Base-by-base conservation (phyloP, 805 yeast species). In the Scheffersomyces stipitis region DNA sequence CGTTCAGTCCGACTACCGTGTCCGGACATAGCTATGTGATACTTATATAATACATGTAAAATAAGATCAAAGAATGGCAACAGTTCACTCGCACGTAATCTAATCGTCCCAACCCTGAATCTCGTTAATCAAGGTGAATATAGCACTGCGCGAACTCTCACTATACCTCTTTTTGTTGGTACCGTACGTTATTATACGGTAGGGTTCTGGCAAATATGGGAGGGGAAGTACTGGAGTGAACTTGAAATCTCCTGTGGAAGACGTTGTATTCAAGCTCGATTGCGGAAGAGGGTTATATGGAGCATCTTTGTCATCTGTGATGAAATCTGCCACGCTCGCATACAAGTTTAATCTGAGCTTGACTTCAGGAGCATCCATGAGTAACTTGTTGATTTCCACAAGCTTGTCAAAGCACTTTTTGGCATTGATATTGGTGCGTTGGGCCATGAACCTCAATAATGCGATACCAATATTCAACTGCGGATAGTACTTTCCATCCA, bases 341-440 rank as follows among this genome's bases (percentile, higher is more conserved):
- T 41, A 37, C 30, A 60, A 45, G 38, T 60, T 48, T 26, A 62
- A 41, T 9, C 33, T 23, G 18, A 52, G 41, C 5, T 40, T 31
- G 5, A 61, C 35, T 30, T 58, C 64, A 2, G 64, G 58, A 22
- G 55, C 47, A n/a, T 43, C 36, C 8, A 34, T 36, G 26, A 63
- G 41, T 30, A 34, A 45, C 10, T 45, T 49, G 27, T 54, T 56
- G 18, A 64, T 56, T 10, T 51, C 51, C n/a, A 35, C 36, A 39
- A 66, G 54, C 34, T 60, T 62, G 33, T 51, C 42, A 41, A 65
- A 39, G 30, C 56, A 50, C 31, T 54, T 57, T 18, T 46, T 45
- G 5, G 72, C 72, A 41, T 62, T 65, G 30, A 64, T 54, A 40
- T 68, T 68, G 24, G 58, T 53, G 40, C 46, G 47, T 10, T 45